Evolutionary conservation across 768 basidiomycete genomes (phyloP).

Genomic region (Cystoderma amianthinum): DNA sequence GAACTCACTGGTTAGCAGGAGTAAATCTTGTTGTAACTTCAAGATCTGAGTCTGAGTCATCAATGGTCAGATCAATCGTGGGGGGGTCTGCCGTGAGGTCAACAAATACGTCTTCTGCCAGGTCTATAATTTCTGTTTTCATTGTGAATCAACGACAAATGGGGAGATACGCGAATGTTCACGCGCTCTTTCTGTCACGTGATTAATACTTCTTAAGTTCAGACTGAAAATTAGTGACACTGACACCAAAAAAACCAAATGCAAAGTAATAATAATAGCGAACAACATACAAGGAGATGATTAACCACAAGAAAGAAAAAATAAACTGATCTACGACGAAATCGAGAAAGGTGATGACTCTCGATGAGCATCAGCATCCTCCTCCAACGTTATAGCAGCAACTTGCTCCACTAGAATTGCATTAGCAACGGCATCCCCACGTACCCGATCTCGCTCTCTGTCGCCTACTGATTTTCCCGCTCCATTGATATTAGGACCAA

Average conservation of each 20-base stretch:
- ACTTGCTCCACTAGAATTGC: constrained; percentile 30
- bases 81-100: background rate
- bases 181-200: too few species aligned
- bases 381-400: constrained; percentile 27
- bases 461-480: constrained; percentile 15
- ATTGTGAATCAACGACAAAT: too few species aligned
- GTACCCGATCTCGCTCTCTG: constrained; percentile 21
- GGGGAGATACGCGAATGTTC: too few species aligned
- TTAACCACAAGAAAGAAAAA: background rate
- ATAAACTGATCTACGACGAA: background rate
- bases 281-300: background rate
- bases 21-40: too few species aligned
- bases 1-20: too few species aligned
- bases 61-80: background rate
- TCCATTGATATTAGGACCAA: constrained; percentile 12
- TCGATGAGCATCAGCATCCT: constrained; percentile 3
- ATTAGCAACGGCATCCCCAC: constrained; percentile 24
- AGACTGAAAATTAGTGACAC: too few species aligned
- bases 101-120: background rate
- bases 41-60: too few species aligned
- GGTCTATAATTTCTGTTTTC: background rate
- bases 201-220: too few species aligned
- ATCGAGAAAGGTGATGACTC: background rate
- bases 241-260: too few species aligned
- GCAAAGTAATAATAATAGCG: background rate